Evolutionary conservation across 2,329 filamentous ascomycete species (phyloP), one percentile per base, ranked within the genome.

Genomic region (Chrysoporthe deuterocubensis): DNA sequence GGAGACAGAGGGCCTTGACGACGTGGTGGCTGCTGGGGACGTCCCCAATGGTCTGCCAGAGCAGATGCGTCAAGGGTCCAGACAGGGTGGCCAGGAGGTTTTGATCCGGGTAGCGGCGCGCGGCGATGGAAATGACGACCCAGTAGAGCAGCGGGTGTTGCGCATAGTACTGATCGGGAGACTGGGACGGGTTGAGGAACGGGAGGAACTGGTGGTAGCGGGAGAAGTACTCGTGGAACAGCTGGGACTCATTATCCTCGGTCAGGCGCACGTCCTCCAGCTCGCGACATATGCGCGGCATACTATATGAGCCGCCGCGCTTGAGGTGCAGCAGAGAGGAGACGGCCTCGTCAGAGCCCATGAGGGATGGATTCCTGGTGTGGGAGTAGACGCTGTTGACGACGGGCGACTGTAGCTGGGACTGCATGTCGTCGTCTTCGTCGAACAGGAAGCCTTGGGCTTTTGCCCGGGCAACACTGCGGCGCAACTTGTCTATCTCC

Each of bases 61-160:
- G 82, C 71, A 94, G 82, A 71, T 89, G 84, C 14, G 90, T 92
- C 72, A 94, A 79, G 37, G 88, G 88, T 0, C 87, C 87, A 34
- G 91, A 89, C 9, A 95, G 82, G 66, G 89, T 87, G 58, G 86
- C 88, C 65, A 95, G 83, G 43, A 94, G 82, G 16, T 83, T 84
- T 1, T 86, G 86, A 69, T 91, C 90, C 0, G 83, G 80, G 54
- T 90, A 94, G 50, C 92, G 89, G 63, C 92, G 88, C 54, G 91
- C 88, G 32, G 92, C 92, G 66, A 94, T 89, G 46, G 91, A 87
- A 58, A 94, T 83, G 68, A 95, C 90, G 60, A 91, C 87, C 94
- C 94, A 97, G 79, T 97, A 97, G 1, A 97, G 85, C 16, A 97
- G 83, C 4, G 90, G 89, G 62, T 93, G 91, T 73, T 95, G 90